Conservation (phyloP, 257 asterid genomes). For the Solanum pennellii region DNA sequence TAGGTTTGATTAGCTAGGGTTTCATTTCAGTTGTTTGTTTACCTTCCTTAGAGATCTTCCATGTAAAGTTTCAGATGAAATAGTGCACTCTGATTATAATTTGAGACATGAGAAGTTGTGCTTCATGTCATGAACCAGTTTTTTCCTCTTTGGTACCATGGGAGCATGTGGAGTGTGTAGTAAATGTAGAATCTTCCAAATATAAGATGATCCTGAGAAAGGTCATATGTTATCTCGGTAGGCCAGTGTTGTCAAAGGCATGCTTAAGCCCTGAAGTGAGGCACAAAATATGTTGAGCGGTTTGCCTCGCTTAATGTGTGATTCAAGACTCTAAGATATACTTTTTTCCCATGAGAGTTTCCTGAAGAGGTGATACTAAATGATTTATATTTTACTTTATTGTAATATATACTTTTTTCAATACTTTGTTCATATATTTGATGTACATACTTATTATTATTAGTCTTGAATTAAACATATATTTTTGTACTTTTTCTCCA, state of each 20-base stretch:
- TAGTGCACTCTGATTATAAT: background rate
- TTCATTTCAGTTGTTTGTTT: background rate
- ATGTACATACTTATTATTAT: background rate
- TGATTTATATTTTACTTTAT: too few species aligned
- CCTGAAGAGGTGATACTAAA: background rate
- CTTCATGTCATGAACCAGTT: background rate
- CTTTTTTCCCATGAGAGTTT: background rate
- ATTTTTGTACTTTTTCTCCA: background rate
- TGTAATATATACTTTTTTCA: background rate
- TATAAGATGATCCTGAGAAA: background rate
- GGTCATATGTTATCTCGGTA: background rate
- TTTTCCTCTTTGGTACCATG: background rate
- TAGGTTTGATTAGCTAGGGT: background rate
- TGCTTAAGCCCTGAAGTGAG: background rate
- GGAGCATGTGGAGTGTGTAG: background rate
- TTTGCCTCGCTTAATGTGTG: background rate
- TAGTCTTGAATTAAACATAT: background rate
- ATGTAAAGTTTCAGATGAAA: background rate
- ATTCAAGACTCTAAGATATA: background rate
- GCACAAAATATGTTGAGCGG: background rate
- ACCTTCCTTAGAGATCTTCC: background rate
- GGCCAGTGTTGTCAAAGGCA: background rate
- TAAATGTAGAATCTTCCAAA: background rate
- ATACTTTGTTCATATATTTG: background rate
- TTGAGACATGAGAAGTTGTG: background rate